Percentiles rank a stretch among this genome's conserved stretches.
Evolutionary conservation across 805 yeast species (phyloP).

Genomic region (Hanseniaspora taiwanica): DNA sequence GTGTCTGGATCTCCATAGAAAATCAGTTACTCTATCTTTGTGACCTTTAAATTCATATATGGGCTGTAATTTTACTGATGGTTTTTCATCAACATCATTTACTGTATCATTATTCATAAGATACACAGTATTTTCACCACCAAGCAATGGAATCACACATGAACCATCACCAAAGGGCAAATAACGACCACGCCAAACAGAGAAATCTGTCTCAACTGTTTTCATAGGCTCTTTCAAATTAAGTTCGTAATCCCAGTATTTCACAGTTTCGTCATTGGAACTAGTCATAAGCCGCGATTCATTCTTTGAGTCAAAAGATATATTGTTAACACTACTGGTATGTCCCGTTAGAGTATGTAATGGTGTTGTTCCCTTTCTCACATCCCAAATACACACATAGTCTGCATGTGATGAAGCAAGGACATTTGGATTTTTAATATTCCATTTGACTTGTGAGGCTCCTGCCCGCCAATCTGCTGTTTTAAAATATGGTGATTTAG

Average conservation of each 20-base stretch:
- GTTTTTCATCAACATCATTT: constrained; percentile 9
- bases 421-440: constrained; percentile 56
- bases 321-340: constrained; percentile 73
- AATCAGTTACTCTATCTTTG: constrained; percentile 72
- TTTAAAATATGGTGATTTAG: constrained; percentile 54
- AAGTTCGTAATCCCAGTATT: constrained; percentile 59
- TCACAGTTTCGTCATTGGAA: constrained; percentile 76
- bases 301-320: constrained; percentile 60
- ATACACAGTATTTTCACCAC: constrained; percentile 48
- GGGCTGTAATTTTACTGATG: constrained; percentile 33
- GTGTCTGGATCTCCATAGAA: constrained; percentile 69
- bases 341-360: constrained; percentile 60
- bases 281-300: constrained; percentile 60
- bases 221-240: constrained; percentile 34
- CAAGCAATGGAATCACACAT: constrained; percentile 81
- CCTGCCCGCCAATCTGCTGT: constrained; percentile 96
- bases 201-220: constrained; percentile 60
- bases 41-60: constrained; percentile 65
- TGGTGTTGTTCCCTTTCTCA: constrained; percentile 70
- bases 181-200: constrained; percentile 79
- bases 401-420: constrained; percentile 82
- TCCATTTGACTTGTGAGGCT: constrained; percentile 94
- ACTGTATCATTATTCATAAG: constrained; percentile 19
- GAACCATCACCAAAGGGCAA: constrained; percentile 84
- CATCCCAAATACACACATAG: constrained; percentile 76